Evolutionary conservation across 768 basidiomycete species (phyloP), one percentile per base, ranked within the genome.

Genomic region (Sporobolomyces pararoseus): DNA sequence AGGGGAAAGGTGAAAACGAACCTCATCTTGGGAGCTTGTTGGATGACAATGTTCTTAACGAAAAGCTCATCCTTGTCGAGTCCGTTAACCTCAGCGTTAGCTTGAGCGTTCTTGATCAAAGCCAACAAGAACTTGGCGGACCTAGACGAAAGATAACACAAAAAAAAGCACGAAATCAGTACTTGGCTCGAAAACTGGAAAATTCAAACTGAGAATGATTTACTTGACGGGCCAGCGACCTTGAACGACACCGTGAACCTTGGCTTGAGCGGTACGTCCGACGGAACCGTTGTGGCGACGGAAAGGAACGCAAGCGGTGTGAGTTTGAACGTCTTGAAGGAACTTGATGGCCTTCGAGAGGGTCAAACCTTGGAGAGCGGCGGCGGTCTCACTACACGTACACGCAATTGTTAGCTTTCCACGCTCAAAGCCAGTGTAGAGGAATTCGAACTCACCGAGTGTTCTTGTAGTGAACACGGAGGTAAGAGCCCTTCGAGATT

Each of bases 181-280:
- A 42, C 39, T 9, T 9, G 39, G 17, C 17, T 46, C 44, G 9
- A 25, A 39, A 42, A 23, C 13, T 58, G 23, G 27, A 27, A 21
- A 37, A 42, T n/a, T n/a, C n/a, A n/a, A n/a, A n/a, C 10, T 9
- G 39, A 9, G 39, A 17, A 17, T 42, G 21, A 68, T 57, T 57
- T 92, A 97, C 84, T 99, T 98, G 84, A 91, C 94, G 80, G 96
- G 96, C 96, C 96, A 98, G 80, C 96, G 95, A 87, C 96, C 95
- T 70, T 74, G 73, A 50, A 74, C 73, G 64, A 74, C 73, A 57
- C 73, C 73, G 67, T 68, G 66, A 50, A 65, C 65, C 73, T 77
- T 77, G 27, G 75, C 77, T 73, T 77, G 77, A 57, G 77, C 74
- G 49, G 77, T 75, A 64, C 77, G 72, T 31, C 77, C 77, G 79